phyloP scores from a whole-genome alignment of 495 filamentous ascomycete genomes.

The Podospora comata region DNA sequence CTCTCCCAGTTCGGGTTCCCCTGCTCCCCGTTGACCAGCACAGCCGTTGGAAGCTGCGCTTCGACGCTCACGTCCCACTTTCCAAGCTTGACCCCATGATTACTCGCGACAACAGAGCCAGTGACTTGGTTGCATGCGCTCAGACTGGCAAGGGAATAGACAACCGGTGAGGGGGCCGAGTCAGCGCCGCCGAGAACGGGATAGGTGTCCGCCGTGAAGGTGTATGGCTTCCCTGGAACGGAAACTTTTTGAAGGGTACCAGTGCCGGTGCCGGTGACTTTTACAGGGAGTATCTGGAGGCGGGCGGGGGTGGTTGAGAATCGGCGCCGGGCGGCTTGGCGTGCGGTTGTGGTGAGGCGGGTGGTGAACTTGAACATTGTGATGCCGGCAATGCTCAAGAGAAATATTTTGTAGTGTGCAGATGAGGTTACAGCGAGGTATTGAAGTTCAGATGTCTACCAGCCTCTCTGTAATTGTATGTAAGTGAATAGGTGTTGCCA shows the following conservation, averaged over 20 bases:
- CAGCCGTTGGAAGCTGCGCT: constrained; percentile 21
- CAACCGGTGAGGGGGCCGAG: constrained; percentile 27
- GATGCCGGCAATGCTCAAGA: too few species aligned
- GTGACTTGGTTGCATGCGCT: constrained; percentile 33
- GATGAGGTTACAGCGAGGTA: too few species aligned
- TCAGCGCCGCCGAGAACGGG: constrained; percentile 26
- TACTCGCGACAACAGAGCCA: constrained; percentile 23
- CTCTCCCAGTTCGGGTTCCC: constrained; percentile 31
- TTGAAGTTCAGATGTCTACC: too few species aligned
- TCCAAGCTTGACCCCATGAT: constrained; percentile 25
- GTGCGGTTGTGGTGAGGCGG: too few species aligned
- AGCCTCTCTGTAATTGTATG: too few species aligned
- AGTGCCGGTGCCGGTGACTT: constrained; percentile 19
- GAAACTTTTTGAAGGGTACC: constrained; percentile 23
- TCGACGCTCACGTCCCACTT: constrained; percentile 26
- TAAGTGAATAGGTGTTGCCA: too few species aligned
- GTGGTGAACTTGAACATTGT: too few species aligned
- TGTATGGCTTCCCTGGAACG: constrained; percentile 25
- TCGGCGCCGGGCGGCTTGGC: background rate
- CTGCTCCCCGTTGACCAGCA: constrained; percentile 23
- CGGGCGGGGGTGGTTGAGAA: constrained; percentile 3
- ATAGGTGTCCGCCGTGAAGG: constrained; percentile 27
- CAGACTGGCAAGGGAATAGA: constrained; percentile 28
- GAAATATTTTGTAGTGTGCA: too few species aligned
- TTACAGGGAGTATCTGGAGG: constrained; percentile 13